Evolutionary conservation across 805 yeast species (phyloP), one percentile per base, ranked within the genome.

Genomic region (Cyberlindnera xishuangbannaensis): DNA sequence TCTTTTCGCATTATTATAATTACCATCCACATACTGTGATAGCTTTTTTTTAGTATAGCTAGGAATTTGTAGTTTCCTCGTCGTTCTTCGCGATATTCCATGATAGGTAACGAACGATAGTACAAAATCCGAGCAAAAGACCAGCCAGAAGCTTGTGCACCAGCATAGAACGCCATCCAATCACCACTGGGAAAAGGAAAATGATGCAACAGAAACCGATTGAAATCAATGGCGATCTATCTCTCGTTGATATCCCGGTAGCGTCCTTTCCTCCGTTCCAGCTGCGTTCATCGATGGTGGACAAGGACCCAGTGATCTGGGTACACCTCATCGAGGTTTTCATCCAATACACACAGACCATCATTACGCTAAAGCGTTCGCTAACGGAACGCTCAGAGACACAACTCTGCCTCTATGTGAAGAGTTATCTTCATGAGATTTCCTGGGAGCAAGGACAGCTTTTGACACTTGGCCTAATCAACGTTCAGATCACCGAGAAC

Each of bases 261-360:
- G 81, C 83, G 14, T 69, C 72, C 17, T 83, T 75, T 39, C 92
- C 92, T 7, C 87, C 88, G 2, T 81, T 82, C 58, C 71, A 72
- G 40, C 65, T 83, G 18, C 63, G 92, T 22, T 82, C 88, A 0
- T 76, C 85, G n/a, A 61, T 83, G 51, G 78, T 80, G 6, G 92
- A 83, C 50, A 82, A 75, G 40, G 94, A 83, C 51, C 94, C 94
- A 0, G 87, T 83, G 15, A 83, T 83, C 7, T 83, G 90, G 87
- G 80, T 72, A 4, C 86, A 81, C 52, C 57, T 80, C 15, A 56
- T 83, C 13, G 84, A 79, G 44, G 72, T 73, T 4, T 83, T 80
- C 54, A 73, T 81, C 34, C 62, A 69, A 36, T 71, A 62, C 37
- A 53, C 82, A 25, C 54, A 71, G 21, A 44, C 50, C 3, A 43